Conservation (phyloP, 441 rosid species). For the Corymbia citriodora region DNA sequence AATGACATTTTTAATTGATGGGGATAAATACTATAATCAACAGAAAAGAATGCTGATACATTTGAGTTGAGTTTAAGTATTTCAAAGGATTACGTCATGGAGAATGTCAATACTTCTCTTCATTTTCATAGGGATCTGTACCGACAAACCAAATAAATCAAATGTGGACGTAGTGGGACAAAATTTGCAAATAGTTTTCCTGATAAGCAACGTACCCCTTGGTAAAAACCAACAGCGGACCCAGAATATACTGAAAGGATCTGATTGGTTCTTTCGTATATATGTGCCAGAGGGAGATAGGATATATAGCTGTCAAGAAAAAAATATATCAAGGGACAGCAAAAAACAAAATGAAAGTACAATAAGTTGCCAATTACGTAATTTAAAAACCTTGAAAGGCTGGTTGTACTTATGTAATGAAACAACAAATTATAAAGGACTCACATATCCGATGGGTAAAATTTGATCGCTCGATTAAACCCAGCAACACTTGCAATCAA, state of each 20-base stretch:
- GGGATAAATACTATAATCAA: not conserved
- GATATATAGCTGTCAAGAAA: slow-evolving; percentile 69
- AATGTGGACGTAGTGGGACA: not conserved
- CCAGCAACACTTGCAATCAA: slow-evolving; percentile 93
- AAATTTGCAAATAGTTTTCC: not conserved
- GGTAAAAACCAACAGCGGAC: slow-evolving; percentile 93
- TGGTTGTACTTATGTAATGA: not conserved
- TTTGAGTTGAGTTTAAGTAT: not conserved
- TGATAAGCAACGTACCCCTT: slow-evolving; percentile 67
- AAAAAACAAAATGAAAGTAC: not conserved
- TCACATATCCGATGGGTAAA: slow-evolving; percentile 81
- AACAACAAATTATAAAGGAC: slow-evolving; percentile 17
- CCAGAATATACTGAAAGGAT: slow-evolving; percentile 57
- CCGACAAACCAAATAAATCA: not conserved
- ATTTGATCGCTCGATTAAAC: slow-evolving; percentile 25
- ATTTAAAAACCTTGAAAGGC: not conserved
- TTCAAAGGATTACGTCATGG: not conserved
- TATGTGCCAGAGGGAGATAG: slow-evolving; percentile 98
- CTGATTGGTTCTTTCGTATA: slow-evolving; percentile 86
- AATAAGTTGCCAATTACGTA: not conserved
- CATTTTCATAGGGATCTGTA: not conserved
- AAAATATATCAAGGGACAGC: slow-evolving; percentile 10
- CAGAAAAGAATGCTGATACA: not conserved
- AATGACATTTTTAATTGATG: not conserved
- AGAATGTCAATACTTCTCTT: not conserved